Base-by-base conservation (phyloP, 2,329 filamentous ascomycete species). In the Cladophialophora carrionii region DNA sequence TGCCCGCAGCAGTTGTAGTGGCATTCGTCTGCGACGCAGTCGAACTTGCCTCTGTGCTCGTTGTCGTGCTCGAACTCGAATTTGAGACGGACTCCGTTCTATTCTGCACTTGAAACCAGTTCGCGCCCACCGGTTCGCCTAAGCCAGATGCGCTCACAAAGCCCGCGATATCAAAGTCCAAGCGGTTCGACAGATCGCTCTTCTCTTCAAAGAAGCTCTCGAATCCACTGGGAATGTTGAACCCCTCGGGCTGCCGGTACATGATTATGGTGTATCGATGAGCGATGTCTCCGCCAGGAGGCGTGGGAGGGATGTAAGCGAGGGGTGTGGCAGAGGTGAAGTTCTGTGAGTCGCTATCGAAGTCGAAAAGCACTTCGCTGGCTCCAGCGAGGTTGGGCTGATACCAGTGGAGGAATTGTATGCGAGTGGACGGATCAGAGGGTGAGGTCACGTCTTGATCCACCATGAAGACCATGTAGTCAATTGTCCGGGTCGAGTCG, bases 91-190 rank as follows among this genome's bases (percentile, higher is more conserved):
- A 14, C 56, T 34, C 53, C 53, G 49, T 61, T 46, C n/a, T 52
- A 58, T 70, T 69, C 60, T 67, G 57, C 26, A 74, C 68, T 54
- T 77, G 76, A 54, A 81, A 77, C 69, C 75, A 81, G 64, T 77
- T 80, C 6, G 72, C 76, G 0, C 76, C 77, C 22, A 79, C 51
- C 0, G 76, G 73, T 0, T 66, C 59, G 4, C 61, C 66, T 10
- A 81, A 58, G 1, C 70, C 72, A 1, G 76, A 70, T 1, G 75
- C 77, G 0, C 64, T 54, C 2, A 76, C 70, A 66, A 81, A 80
- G 26, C 70, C 67, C 3, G 61, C 67, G 0, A 76, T 69, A 56
- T 80, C 73, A 64, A 80, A 80, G 10, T 74, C 72, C 0, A 76
- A 64, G 4, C 76, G 56, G 26, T 54, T 54, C 52, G 52, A 54